A percentile compares a stretch with the other conserved stretches of the same genome.
Evolutionary conservation across 2,329 filamentous ascomycete species (phyloP).

Genomic region (Trichoderma sp.): DNA sequence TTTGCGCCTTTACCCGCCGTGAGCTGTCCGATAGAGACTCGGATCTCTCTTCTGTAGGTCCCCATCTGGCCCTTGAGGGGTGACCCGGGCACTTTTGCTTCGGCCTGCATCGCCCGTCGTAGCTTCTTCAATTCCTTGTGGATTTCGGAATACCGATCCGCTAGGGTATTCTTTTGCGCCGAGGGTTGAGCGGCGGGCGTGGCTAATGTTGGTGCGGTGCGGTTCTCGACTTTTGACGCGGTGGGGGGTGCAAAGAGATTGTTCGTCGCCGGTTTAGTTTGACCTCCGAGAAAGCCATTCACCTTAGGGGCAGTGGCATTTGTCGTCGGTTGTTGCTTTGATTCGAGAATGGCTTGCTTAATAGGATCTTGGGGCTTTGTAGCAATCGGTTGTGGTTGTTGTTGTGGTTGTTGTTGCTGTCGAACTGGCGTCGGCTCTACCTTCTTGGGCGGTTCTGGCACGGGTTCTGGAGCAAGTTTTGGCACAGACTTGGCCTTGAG

Average conservation of each 20-base stretch:
- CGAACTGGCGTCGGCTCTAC: conserved; percentile 19
- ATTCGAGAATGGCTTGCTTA: conserved; percentile 19
- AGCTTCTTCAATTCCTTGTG: conserved; percentile 66
- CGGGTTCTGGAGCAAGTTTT: conserved; percentile 39
- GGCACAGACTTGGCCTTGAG: conserved; percentile 45
- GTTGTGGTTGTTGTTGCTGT: background rate
- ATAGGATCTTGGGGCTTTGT: conserved; percentile 20
- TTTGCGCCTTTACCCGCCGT: conserved; percentile 64
- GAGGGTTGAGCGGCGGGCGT: conserved; percentile 9
- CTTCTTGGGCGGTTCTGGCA: conserved; percentile 29
- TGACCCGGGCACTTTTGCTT: conserved; percentile 45
- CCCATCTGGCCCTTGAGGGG: conserved; percentile 64
- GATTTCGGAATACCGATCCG: conserved; percentile 53
- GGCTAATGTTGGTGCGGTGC: conserved; percentile 18
- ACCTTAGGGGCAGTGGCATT: conserved; percentile 18
- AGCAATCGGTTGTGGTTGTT: conserved; percentile 2
- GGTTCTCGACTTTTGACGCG: background rate
- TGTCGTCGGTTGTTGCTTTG: conserved; percentile 7
- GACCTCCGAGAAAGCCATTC: conserved; percentile 24
- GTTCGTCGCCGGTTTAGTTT: conserved; percentile 25
- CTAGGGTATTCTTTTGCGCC: conserved; percentile 12
- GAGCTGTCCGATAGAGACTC: conserved; percentile 70
- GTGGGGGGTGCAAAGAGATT: conserved; percentile 24
- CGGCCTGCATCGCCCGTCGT: conserved; percentile 60
- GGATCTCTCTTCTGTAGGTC: conserved; percentile 68